phyloP scores from a whole-genome alignment of 2,329 filamentous ascomycete species.

The Diaporthe nobilis region DNA sequence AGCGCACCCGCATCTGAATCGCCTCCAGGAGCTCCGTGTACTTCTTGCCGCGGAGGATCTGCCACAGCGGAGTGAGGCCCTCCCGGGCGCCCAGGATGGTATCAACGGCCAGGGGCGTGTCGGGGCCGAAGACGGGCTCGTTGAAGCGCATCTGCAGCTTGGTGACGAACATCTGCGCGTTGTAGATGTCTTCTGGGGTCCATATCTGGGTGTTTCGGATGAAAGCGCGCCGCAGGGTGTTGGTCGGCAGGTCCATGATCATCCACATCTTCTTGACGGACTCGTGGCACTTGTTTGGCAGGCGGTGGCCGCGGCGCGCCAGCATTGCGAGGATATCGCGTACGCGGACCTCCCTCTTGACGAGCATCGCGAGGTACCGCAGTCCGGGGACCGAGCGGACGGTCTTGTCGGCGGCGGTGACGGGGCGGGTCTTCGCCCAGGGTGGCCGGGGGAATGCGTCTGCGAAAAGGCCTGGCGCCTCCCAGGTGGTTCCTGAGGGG shows the following conservation, averaged over 20 bases:
- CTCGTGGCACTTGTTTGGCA: slow-evolving; percentile 62
- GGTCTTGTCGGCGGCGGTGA: slow-evolving; percentile 45
- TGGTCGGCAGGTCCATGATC: slow-evolving; percentile 76
- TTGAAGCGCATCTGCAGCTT: slow-evolving; percentile 81
- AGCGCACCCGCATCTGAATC: slow-evolving; percentile 69
- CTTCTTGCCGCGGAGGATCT: slow-evolving; percentile 70
- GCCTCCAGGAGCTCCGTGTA: slow-evolving; percentile 63
- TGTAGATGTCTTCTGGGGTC: slow-evolving; percentile 71
- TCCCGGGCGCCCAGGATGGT: slow-evolving; percentile 72
- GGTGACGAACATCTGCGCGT: slow-evolving; percentile 75
- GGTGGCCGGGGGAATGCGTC: slow-evolving; percentile 22
- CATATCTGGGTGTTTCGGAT: slow-evolving; percentile 69
- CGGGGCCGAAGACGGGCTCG: slow-evolving; percentile 71
- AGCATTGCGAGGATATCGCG: slow-evolving; percentile 75
- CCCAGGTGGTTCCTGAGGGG: slow-evolving; percentile 60
- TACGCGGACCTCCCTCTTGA: slow-evolving; percentile 68
- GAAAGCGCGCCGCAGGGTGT: slow-evolving; percentile 65
- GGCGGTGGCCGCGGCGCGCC: slow-evolving; percentile 68
- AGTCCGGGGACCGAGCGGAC: slow-evolving; percentile 72
- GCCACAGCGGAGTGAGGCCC: slow-evolving; percentile 68
- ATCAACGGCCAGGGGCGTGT: slow-evolving; percentile 64
- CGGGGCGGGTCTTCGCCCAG: slow-evolving; percentile 30
- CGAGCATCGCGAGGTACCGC: slow-evolving; percentile 77
- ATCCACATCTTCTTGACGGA: slow-evolving; percentile 80
- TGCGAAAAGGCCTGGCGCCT: slow-evolving; percentile 43